These are phyloP conservation scores for Porcisia hertigi DNA, from an alignment of 208 protist genomes.

Conservation along the genomic window DNA sequence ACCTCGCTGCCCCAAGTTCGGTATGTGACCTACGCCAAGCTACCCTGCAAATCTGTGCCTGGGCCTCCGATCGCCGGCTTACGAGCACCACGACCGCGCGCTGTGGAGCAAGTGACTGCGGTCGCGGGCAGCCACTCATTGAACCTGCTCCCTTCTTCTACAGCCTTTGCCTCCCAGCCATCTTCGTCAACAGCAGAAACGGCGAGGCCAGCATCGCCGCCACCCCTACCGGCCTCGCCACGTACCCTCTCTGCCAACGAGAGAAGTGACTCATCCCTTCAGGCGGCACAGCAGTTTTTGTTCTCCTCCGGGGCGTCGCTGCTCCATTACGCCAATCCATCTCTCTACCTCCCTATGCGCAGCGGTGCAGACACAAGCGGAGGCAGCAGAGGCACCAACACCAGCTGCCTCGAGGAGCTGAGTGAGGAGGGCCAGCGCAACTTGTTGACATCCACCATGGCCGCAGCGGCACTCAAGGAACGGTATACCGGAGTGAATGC, in stretches of 20 bases:
- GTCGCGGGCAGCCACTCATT: not conserved
- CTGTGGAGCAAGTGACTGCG: not conserved
- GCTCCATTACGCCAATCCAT: slow-evolving; percentile 16
- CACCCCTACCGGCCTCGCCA: not conserved
- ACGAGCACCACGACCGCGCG: not conserved
- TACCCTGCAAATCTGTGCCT: slow-evolving; percentile 21
- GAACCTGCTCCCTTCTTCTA: not conserved
- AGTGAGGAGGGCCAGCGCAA: slow-evolving; percentile 16
- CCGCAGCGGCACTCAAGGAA: slow-evolving; percentile 14
- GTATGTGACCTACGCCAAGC: slow-evolving; percentile 10
- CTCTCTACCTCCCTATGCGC: slow-evolving; percentile 17
- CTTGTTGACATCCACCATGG: slow-evolving; percentile 12
- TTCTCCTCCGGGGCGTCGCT: slow-evolving; percentile 27
- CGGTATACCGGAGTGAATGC: slow-evolving; percentile 12
- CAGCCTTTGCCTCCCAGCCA: not conserved
- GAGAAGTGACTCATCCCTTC: slow-evolving; percentile 12
- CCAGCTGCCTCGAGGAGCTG: slow-evolving; percentile 13
- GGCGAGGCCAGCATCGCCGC: too few relatives aligned
- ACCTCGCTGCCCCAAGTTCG: not conserved
- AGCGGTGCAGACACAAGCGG: not conserved
- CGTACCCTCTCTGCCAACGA: not conserved
- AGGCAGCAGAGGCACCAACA: not conserved
- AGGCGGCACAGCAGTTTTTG: slow-evolving; percentile 23
- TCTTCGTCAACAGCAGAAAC: not conserved
- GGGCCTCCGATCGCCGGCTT: slow-evolving; percentile 19